Evolutionary conservation across 2,329 filamentous ascomycete genomes (phyloP), one percentile per base, ranked within the genome.

Genomic region (Epichloe sylvatica): DNA sequence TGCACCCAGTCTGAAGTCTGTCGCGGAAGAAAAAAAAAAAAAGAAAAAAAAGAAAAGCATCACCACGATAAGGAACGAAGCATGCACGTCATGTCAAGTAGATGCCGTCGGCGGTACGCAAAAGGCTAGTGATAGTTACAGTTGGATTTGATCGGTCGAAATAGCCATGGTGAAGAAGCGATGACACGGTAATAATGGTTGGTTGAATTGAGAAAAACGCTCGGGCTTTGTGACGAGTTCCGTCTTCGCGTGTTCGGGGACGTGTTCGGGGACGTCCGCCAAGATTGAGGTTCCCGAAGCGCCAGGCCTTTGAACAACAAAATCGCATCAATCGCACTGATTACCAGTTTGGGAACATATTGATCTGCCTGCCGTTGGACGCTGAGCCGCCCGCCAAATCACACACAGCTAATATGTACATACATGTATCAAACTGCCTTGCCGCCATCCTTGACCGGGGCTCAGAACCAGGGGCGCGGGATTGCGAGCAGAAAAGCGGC

Each of bases 271-370:
- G n/a, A 47, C 15, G 45, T 47, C 23, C 8, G 35, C 45, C 45
- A 47, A 40, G 37, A 40, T n/a, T 33, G 5, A 19, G 45, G 11
- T 34, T 34, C 37, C 45, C 45, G 36, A 34, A 47, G 17, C 9
- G 45, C 45, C 30, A 30, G 30, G 30, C 13, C 17, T 45, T 43
- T n/a, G 13, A 25, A 6, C 35, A 46, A 49, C 37, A 46, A n/a
- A n/a, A n/a, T n/a, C n/a, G n/a, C n/a, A n/a, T n/a, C n/a, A n/a
- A 51, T 51, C 50, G 50, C 50, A 51, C 50, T 49, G 43, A 39
- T 49, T 49, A 46, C 46, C 46, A 17, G 19, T 43, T 51, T 48
- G 46, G 46, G 50, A 49, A 34, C 12, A 9, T 35, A n/a, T 35
- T 8, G 37, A 15, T 23, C 21, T 35, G 23, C 19, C 8, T 40